Evolutionary conservation across 805 yeast genomes (phyloP).

Genomic region (Novakomyces olei): DNA sequence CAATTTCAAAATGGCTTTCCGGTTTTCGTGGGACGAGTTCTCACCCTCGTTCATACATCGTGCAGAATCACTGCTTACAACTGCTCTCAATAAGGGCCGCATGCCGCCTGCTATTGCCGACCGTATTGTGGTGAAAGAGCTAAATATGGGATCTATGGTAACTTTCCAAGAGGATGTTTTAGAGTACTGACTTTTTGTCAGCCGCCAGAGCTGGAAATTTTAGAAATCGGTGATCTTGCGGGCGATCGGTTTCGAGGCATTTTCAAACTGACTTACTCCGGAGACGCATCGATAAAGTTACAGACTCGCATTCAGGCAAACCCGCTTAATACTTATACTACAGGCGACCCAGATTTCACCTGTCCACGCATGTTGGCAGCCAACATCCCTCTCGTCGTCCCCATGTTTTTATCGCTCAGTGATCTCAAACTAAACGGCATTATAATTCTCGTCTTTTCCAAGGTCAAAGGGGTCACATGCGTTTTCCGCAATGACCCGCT

Average conservation of each 20-base stretch:
- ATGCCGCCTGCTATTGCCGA: constrained; percentile 48
- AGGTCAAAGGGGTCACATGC: constrained; percentile 60
- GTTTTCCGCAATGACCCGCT: constrained; percentile 80
- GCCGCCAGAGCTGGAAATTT: constrained; percentile 51
- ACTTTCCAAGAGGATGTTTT: too few relatives aligned
- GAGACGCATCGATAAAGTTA: constrained; percentile 53
- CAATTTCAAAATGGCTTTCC: constrained; percentile 53
- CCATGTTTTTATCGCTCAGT: constrained; percentile 51
- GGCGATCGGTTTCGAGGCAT: constrained; percentile 60
- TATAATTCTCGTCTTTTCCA: constrained; percentile 62
- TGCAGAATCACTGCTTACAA: constrained; percentile 43
- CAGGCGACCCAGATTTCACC: constrained; percentile 28
- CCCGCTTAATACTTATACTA: constrained; percentile 43
- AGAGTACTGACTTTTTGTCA: too few relatives aligned
- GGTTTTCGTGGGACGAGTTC: constrained; percentile 47
- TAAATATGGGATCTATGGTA: constrained; percentile 44
- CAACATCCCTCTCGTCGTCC: constrained; percentile 48
- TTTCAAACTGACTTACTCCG: constrained; percentile 51
- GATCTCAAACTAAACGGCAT: constrained; percentile 57
- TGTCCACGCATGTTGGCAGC: constrained; percentile 47
- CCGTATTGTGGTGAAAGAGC: constrained; percentile 40
- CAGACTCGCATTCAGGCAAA: constrained; percentile 71
- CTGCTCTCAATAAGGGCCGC: constrained; percentile 52
- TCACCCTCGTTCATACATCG: constrained; percentile 41
- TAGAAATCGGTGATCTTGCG: constrained; percentile 66